Conservation (phyloP, 306 rosid species). For the Abrus precatorius region DNA sequence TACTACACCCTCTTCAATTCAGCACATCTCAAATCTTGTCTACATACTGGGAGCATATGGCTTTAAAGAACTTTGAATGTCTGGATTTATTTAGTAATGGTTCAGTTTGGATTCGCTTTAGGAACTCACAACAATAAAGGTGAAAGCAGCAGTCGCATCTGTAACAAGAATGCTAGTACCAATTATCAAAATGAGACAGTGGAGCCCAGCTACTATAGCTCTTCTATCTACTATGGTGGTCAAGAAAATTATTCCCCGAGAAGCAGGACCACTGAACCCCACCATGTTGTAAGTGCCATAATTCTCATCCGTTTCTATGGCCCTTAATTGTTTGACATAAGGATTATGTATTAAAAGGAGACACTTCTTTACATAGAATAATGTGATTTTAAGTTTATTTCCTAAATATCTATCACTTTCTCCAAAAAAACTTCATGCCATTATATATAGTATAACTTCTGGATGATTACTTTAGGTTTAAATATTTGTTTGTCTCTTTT, state of each 20-base stretch:
- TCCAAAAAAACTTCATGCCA: neutral
- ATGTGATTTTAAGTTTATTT: neutral
- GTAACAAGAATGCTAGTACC: constrained; percentile 50
- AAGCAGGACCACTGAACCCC: constrained; percentile 65
- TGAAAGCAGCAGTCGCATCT: constrained; percentile 50
- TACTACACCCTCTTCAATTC: neutral
- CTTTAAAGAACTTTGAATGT: constrained; percentile 11
- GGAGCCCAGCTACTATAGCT: constrained; percentile 74
- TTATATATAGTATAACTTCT: neutral
- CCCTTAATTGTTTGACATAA: neutral
- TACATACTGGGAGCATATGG: neutral
- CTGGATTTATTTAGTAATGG: constrained; percentile 40
- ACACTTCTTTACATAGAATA: neutral
- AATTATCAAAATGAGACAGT: constrained; percentile 62
- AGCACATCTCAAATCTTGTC: constrained; percentile 32
- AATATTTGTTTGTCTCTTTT: too few relatives aligned
- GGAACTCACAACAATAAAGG: constrained; percentile 50
- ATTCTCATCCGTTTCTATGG: constrained; percentile 41
- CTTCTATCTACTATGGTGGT: constrained; percentile 90
- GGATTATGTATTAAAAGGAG: constrained; percentile 4
- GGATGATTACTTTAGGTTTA: too few relatives aligned
- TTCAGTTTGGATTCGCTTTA: constrained; percentile 43
- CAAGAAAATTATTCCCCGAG: constrained; percentile 82
- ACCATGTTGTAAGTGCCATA: constrained; percentile 59
- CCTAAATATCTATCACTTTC: neutral